Percentiles rank a stretch among this genome's conserved stretches.
These are phyloP conservation scores for Trypanosoma theileri DNA, from an alignment of 208 protist species.

Conservation along the genomic window DNA sequence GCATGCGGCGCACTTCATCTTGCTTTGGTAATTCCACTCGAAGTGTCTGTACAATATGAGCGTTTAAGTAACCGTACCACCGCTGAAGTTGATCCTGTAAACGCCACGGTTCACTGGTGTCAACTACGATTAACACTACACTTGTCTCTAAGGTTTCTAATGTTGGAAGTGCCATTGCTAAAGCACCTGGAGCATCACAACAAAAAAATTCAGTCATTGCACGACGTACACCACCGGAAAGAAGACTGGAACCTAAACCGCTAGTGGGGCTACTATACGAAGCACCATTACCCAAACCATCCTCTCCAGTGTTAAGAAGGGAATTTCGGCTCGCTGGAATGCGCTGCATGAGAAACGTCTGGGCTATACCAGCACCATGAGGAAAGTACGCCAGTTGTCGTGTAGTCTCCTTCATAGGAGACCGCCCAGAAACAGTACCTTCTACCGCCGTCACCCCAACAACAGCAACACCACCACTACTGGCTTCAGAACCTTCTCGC, in stretches of 20 bases:
- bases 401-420: neutral
- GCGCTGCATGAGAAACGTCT: slow-evolving; percentile 71
- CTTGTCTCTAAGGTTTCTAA: slow-evolving; percentile 57
- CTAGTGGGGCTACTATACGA: neutral
- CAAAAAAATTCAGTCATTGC: slow-evolving; percentile 79
- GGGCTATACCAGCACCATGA: slow-evolving; percentile 61
- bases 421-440: slow-evolving; percentile 1
- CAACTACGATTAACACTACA: slow-evolving; percentile 76
- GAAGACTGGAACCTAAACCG: neutral
- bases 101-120: slow-evolving; percentile 49
- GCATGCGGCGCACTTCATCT: slow-evolving; percentile 71
- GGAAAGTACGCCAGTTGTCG: slow-evolving; percentile 28
- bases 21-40: slow-evolving; percentile 56
- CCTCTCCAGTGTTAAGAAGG: neutral
- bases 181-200: slow-evolving; percentile 74
- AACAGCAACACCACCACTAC: too few species aligned
- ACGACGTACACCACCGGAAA: slow-evolving; percentile 2
- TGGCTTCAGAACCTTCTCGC: too few species aligned
- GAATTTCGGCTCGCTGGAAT: slow-evolving; percentile 32
- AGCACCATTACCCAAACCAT: slow-evolving; percentile 1
- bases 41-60: slow-evolving; percentile 55
- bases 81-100: slow-evolving; percentile 60
- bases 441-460: neutral
- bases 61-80: slow-evolving; percentile 47
- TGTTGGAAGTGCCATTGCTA: slow-evolving; percentile 72